Evolutionary conservation across 2,329 filamentous ascomycete species (phyloP), one percentile per base, ranked within the genome.

Genomic region (Madurella mycetomatis): DNA sequence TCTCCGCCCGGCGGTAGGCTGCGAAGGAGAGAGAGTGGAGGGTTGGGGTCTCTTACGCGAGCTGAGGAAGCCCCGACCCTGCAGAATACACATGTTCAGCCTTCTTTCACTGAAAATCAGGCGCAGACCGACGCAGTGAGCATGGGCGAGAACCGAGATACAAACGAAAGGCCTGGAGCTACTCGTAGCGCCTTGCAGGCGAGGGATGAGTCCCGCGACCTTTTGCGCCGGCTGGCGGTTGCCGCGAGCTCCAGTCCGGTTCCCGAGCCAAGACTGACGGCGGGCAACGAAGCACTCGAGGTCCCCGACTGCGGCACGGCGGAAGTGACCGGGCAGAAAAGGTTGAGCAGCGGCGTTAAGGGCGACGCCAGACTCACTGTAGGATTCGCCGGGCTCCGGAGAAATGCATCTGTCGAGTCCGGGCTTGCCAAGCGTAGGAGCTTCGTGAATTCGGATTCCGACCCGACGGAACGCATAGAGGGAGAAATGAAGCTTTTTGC

Each of bases 401-500:
- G 75, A 49, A 69, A 65, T 49, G 63, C 67, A 12, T 81, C 78
- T 2, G 67, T 66, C 25, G 78, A 80, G 46, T 79, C 78, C 41
- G 62, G 69, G 47, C 72, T 71, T 59, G 74, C 75, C 60, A 81
- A 80, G 66, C 70, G 72, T 52, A 73, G 72, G 37, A 80, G 76
- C 64, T 67, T 73, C 62, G 65, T 67, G 5, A 69, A 73, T 54
- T 82, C 80, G 0, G 79, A 83, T 52, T 63, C 69, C 13, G 81
- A 83, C 56, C 80, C 81, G 4, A 78, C 74, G 1, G 79, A 80
- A 60, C 77, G 80, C 43, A 82, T 83, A 48, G 75, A 80, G 60
- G 76, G 72, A 9, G 81, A 84, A 66, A 75, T 77, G 69, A 76
- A 74, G 47, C 71, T 84, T 9, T 84, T 84, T 65, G 81, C 78